Evolutionary conservation across 345 rosid genomes (phyloP), one percentile per base, ranked within the genome.

Genomic region (Crucihimalaya himalaica): DNA sequence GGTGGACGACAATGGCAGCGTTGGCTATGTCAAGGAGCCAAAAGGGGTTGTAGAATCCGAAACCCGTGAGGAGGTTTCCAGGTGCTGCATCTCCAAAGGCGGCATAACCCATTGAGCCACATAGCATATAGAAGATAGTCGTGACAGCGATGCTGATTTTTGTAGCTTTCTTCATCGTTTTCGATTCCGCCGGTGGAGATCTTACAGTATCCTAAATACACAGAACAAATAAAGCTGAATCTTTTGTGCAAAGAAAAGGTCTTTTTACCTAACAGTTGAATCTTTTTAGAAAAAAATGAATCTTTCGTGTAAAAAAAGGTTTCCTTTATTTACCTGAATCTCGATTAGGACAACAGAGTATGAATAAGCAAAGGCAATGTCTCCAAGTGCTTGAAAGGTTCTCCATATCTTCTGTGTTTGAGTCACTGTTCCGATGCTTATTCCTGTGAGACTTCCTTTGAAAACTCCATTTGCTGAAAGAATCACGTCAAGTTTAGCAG

Each of bases 291-390:
- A 25, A 53, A 53, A 53, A 11, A 4, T 31, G 39, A 35, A 19
- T 35, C 63, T 58, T 35, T 4, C 6, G 46, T 50, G 7, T n/a
- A 16, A 45, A 12, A 32, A 18, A 46, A 13, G 16, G 11, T 14
- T 23, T 37, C 4, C 2, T 43, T 35, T 16, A 13, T 0, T 66
- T 59, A 89, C 97, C 93, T 92, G 97, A 76, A 92, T 92, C 70
- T 92, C 96, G 31, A 89, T 81, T 23, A 92, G 87, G 78, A 92
- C 83, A 35, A 84, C 68, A 4, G 96, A 86, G 78, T 78, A 92
- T 2, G 96, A 88, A 72, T 92, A 92, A 4, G 98, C 94, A 65
- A 92, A 92, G 56, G 98, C 98, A 53, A 89, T 88, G 37, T 90
- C 83, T 8, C 98, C 98, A 27, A 92, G 91, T 47, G 98, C 92